These are phyloP conservation scores for Cryphonectria nitschkei DNA, from an alignment of 2,329 filamentous ascomycete species.

Conservation along the genomic window DNA sequence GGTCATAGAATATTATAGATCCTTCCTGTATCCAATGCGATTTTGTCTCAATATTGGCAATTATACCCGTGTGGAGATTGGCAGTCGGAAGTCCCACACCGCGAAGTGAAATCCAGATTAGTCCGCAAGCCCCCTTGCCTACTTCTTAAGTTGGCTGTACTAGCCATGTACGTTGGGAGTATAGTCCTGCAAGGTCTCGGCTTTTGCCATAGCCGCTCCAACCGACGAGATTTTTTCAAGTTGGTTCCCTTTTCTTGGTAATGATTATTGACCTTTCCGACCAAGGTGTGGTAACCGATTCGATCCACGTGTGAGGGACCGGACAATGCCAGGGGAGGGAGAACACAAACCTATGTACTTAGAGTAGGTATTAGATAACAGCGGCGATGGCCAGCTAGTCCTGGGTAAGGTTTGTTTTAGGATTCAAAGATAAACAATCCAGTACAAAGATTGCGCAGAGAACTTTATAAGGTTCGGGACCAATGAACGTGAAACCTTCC, in stretches of 20 bases:
- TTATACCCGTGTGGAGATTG: neutral
- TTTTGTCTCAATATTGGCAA: neutral
- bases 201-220: neutral
- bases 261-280: neutral
- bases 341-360: too few species aligned
- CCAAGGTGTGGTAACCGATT: too few species aligned
- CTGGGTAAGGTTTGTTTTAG: neutral
- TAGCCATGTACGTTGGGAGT: neutral
- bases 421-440: neutral
- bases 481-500: neutral
- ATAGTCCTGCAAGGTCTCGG: neutral
- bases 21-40: neutral
- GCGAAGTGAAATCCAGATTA: neutral
- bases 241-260: neutral
- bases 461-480: neutral
- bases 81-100: neutral
- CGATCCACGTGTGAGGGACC: neutral
- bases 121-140: neutral
- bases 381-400: neutral
- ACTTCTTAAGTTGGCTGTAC: neutral
- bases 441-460: neutral
- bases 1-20: neutral
- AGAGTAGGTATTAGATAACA: neutral
- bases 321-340: too few species aligned
- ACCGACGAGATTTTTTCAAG: neutral